Base-by-base conservation (phyloP, 805 yeast genomes). In the Ogataea nonfermentans region DNA sequence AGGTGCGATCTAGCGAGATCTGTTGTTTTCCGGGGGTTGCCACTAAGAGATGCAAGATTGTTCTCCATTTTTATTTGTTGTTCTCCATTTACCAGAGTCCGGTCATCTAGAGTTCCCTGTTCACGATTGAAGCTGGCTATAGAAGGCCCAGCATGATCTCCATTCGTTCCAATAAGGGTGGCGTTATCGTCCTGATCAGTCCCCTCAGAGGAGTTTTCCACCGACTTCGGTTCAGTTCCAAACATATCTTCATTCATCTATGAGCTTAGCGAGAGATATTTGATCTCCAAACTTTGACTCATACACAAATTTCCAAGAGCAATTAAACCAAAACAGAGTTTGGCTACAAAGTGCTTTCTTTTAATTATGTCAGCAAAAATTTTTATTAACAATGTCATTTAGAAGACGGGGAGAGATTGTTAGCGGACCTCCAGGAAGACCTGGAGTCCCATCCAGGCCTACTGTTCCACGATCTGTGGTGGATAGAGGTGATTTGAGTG, bases 351-450 rank as follows among this genome's bases (percentile, higher is more conserved):
- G 17, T 15, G 11, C n/a, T 31, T 29, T 29, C 40, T 22, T 35
- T 20, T 13, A 24, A 37, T 30, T 30, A 37, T 25, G 35, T 30
- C 25, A 30, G 35, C 14, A 31, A 37, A 32, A 23, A 12, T 37
- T 37, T 37, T 26, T 9, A 11, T 11, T 15, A 15, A 22, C 16
- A 9, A 78, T 78, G 84, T 77, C 84, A 0, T 78, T 78, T 48
- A 70, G 81, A 51, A 76, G 70, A 49, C 67, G 83, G 61, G 72
- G 78, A 17, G 83, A 78, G 29, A 69, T 73, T 4, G 60, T 73
- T 13, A 40, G 40, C 17, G 41, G 36, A 10, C 42, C 37, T n/a
- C 23, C 37, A 3, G 30, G 30, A 11, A 14, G 27, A 23, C 53
- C 53, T 5, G 36, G 24, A 22, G 53, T 41, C 9, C 34, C 39